Conservation (phyloP, 2,329 filamentous ascomycete species). For the Bretziella fagacearum region DNA sequence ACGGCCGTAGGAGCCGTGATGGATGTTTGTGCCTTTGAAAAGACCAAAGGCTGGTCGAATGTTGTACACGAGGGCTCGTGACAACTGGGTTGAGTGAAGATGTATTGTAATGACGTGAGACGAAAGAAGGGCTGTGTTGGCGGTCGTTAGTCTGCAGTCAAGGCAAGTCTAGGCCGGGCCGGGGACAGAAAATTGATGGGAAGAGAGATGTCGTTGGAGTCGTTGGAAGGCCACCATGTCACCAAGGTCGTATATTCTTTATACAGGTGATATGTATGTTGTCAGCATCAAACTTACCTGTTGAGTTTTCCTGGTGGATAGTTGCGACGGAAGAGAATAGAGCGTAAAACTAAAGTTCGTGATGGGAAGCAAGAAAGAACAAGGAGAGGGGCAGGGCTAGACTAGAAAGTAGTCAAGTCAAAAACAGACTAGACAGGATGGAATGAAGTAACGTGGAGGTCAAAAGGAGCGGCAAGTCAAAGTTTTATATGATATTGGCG, state of each 20-base stretch:
- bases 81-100: slow-evolving; percentile 8
- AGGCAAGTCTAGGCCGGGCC: too few species aligned
- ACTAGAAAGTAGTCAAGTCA: neutral
- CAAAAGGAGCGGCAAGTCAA: slow-evolving; percentile 10
- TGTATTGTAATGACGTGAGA: slow-evolving; percentile 2
- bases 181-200: too few species aligned
- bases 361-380: too few species aligned
- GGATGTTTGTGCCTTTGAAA: slow-evolving; percentile 40
- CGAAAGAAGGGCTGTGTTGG: neutral
- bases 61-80: slow-evolving; percentile 8
- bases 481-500: slow-evolving; percentile 13
- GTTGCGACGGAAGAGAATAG: slow-evolving; percentile 1
- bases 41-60: slow-evolving; percentile 40
- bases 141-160: slow-evolving; percentile 6
- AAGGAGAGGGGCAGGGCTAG: neutral
- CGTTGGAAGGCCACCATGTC: too few species aligned
- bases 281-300: neutral
- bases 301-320: neutral
- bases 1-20: slow-evolving; percentile 49
- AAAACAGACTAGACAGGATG: slow-evolving; percentile 1
- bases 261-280: neutral
- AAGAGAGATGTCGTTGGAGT: too few species aligned
- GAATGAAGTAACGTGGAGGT: slow-evolving; percentile 1
- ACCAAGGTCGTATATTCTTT: neutral
- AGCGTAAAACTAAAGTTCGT: too few species aligned